Base-by-base conservation (phyloP, 169 alveolate species). In the Eimeria tenella region DNA sequence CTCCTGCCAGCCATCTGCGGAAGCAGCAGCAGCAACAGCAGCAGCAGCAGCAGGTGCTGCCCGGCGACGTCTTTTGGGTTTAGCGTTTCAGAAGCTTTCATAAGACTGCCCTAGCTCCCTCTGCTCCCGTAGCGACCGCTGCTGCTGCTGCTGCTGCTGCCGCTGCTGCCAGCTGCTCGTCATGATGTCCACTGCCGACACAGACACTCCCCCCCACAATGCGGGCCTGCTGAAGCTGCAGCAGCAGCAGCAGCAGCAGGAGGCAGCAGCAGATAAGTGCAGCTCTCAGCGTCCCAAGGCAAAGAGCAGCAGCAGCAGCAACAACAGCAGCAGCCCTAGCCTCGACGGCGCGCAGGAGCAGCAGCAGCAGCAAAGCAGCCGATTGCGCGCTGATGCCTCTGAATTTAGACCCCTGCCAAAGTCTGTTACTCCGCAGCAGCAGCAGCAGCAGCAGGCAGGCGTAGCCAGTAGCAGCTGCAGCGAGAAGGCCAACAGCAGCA, bases 211-310 rank as follows among this genome's bases (percentile, higher is more conserved):
- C 8, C 89, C 89, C 74, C 68, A 81, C 89, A 55, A 5, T 23
- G 73, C 89, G 19, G 71, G 89, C 71, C 73, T 81, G 56, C 89
- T 81, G 73, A 81, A 81, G 89, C 89, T 81, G 73, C 89, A 81
- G 89, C 89, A 81, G 55, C 89, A 81, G 89, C 89, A 81, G 89
- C 86, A 75, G 62, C 86, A 17, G 52, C 58, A 81, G 89, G 65
- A 81, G 71, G 31, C 68, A 15, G 73, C 68, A 52, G 89, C 86
- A 5, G 86, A 71, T 23, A 81, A 81, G 65, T 42, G 89, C 89
- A 81, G 73, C 89, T 13, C 65, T 52, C 68, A 23, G 73, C 68
- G n/a, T 68, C 89, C 68, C 55, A 56, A 52, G 25, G 52, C 89
- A 0, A 17, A 6, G 74, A 75, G 89, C 89, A 81, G 89, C 89